Evolutionary conservation across 2,329 filamentous ascomycete species (phyloP), one percentile per base, ranked within the genome.

Genomic region (Colletotrichum sublineola): DNA sequence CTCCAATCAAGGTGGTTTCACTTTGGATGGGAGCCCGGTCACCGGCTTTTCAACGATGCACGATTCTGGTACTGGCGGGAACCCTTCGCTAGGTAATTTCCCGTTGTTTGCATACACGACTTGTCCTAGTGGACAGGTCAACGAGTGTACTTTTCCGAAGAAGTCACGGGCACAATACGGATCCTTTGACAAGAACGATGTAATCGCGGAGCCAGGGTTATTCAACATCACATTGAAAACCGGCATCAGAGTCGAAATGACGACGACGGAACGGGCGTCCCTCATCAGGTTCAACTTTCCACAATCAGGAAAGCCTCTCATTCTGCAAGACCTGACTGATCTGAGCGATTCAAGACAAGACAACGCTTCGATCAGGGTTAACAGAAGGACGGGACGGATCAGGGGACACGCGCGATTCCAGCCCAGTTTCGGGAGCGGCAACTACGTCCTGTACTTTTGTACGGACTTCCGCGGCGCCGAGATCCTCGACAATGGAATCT

Each of bases 41-140:
- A 84, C 84, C 5, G 89, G 89, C 18, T 90, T 90, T 79, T 88
- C 86, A 15, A 84, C 86, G 48, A 84, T 90, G 82, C 88, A 90
- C 77, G 89, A 90, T 76, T 88, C 86, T 2, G 88, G 88, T 1
- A 90, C 88, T 0, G 89, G 89, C 31, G 85, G 85, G 9, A 80
- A 81, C 1, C 89, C 92, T 0, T 93, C 90, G 5, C 81, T 94
- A 20, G 93, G 92, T 18, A 94, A 93, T 77, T 94, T 94, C 65
- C 90, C 93, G 0, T 82, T 94, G 1, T 94, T 94, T 74, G 86
- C 92, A 0, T 91, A 93, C 73, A 82, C 87, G 5, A 84, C 84
- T 52, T 94, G 92, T 74, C 84, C 87, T 0, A 85, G 83, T 18
- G 88, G 92, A 73, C 86, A 90, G 50, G 80, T 94, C 66, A 84